Base-by-base conservation (phyloP, 176 grass and related monocot species). In the Alloteropsis semialata region DNA sequence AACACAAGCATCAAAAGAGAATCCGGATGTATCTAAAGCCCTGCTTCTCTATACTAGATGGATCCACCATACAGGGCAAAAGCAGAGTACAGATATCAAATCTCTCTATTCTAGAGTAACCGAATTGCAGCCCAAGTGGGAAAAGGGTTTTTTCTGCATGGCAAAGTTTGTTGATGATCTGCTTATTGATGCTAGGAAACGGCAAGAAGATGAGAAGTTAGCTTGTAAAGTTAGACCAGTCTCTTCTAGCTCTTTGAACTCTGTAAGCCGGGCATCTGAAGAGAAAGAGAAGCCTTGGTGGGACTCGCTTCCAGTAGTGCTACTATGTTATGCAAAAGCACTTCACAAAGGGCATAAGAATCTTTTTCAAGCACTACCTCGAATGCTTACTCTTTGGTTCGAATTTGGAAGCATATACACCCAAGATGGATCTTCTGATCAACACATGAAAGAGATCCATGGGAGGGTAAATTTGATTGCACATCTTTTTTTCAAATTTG, bases 31-130 rank as follows among this genome's bases (percentile, higher is more conserved):
- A 76, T 94, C 91, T 79, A 98, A 98, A 86, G 88, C 91, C 48
- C 87, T 98, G 89, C 92, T 98, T 72, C 91, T 98, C 63, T 98
- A 98, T 83, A 93, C 91, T 84, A 98, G 91, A 92, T 98, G 96
- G 96, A 98, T 98, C 74, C 96, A 98, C 64, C 76, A 93, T 55
- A 98, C 93, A 69, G 93, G 93, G 72, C 93, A 95, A 91, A 95
- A 98, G 62, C 91, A 95, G 80, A 95, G 92, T 50, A 83, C 91
- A 24, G 91, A 98, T 56, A 93, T 95, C 37, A 93, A 82, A 24
- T 90, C 72, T 78, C 87, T 93, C 49, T 98, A 98, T 89, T 75
- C 76, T 75, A 93, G 89, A 87, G 92, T 98, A 65, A 87, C 87
- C 72, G 91, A 98, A 17, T 84, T 98, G 87, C 91, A 67, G 53